Percentiles rank a stretch among this genome's conserved stretches.
Evolutionary conservation across 1,139 yeast genomes (phyloP).

Genomic region (Sugiyamaella neomexicana): DNA sequence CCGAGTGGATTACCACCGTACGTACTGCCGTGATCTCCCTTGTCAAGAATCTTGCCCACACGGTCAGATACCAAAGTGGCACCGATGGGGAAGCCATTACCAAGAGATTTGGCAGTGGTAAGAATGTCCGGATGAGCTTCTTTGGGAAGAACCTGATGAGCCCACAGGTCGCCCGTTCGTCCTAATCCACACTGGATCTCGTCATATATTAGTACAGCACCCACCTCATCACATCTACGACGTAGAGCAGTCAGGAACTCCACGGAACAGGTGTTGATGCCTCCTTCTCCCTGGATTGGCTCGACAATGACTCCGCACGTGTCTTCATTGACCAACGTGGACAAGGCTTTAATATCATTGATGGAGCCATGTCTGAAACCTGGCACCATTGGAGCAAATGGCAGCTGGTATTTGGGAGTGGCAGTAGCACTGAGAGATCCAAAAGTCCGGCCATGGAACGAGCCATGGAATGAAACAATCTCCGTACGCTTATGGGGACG

Average conservation of each 20-base stretch:
- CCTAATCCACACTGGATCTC: constrained; percentile 98
- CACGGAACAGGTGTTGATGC: constrained; percentile 65
- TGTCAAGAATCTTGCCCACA: constrained; percentile 68
- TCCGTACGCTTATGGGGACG: constrained; percentile 46
- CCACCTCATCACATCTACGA: constrained; percentile 64
- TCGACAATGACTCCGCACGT: constrained; percentile 93
- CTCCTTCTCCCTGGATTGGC: constrained; percentile 99
- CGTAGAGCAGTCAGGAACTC: constrained; percentile 69
- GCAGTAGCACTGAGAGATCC: constrained; percentile 93
- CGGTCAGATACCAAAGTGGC: constrained; percentile 85
- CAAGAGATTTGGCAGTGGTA: constrained; percentile 93
- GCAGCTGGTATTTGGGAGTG: constrained; percentile 86
- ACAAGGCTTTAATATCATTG: constrained; percentile 59
- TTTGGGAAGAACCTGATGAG: constrained; percentile 69
- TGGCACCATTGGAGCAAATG: constrained; percentile 86
- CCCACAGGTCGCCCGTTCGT: constrained; percentile 91
- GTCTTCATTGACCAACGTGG: constrained; percentile 59
- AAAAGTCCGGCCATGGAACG: constrained; percentile 94
- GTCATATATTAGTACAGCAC: constrained; percentile 81
- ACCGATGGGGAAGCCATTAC: constrained; percentile 97
- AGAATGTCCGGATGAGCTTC: constrained; percentile 92
- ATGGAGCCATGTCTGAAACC: constrained; percentile 69
- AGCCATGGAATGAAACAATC: constrained; percentile 78
- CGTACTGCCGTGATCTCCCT: constrained; percentile 98
- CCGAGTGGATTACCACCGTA: constrained; percentile 97